These are phyloP conservation scores for Auriscalpium orientale DNA, from an alignment of 768 basidiomycete species.

Conservation along the genomic window DNA sequence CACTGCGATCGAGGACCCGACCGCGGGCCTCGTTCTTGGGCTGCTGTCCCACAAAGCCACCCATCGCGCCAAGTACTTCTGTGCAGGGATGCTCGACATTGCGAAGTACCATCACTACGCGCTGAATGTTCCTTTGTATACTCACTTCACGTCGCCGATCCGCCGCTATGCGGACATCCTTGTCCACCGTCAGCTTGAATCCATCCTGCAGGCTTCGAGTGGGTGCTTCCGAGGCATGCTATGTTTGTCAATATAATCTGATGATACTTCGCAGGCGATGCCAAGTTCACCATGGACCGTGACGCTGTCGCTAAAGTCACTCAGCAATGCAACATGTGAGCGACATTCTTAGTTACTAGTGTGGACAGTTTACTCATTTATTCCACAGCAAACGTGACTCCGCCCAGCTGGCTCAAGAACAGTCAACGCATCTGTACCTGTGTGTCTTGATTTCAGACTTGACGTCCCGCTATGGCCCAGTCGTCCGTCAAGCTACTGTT, in stretches of 20 bases:
- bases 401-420: constrained; percentile 87
- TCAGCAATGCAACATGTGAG: constrained; percentile 93
- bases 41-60: constrained; percentile 87
- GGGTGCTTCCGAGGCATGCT: constrained; percentile 19
- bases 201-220: constrained; percentile 69
- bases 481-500: constrained; percentile 91
- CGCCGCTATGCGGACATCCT: constrained; percentile 90
- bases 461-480: constrained; percentile 91
- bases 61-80: constrained; percentile 95
- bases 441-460: constrained; percentile 93
- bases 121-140: constrained; percentile 85
- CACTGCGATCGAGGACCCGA: constrained; percentile 61
- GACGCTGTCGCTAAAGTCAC: constrained; percentile 97
- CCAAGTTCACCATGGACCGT: constrained; percentile 94
- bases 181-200: constrained; percentile 94
- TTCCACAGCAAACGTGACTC: constrained; percentile 76
- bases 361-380: not conserved
- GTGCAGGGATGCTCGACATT: constrained; percentile 97
- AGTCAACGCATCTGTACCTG: constrained; percentile 91
- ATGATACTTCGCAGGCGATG: constrained; percentile 11
- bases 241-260: not conserved
- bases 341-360: constrained; percentile 18
- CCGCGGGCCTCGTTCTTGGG: constrained; percentile 72
- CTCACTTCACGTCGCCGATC: constrained; percentile 89
- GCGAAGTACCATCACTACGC: constrained; percentile 95